phyloP scores from a whole-genome alignment of 2,329 filamentous ascomycete species.

The Aspergillus brunneoviolaceus region DNA sequence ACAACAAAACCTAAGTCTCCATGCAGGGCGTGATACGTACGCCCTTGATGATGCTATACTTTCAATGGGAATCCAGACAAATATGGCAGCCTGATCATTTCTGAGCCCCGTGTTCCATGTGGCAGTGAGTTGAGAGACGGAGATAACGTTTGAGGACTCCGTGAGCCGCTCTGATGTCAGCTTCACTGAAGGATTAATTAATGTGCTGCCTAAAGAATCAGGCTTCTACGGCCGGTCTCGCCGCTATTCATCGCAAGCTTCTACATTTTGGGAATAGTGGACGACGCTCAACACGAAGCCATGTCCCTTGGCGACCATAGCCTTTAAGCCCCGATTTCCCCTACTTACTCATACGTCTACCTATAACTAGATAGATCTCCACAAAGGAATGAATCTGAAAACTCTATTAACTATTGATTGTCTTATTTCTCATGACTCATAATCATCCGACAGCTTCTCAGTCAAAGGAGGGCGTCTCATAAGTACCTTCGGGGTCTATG shows the following conservation, averaged over 20 bases:
- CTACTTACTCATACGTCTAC: too few species aligned
- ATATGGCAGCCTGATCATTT: not conserved
- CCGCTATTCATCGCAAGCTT: not conserved
- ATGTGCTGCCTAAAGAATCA: not conserved
- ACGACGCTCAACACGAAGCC: not conserved
- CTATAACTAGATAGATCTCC: too few species aligned
- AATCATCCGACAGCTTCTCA: not conserved
- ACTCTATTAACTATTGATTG: not conserved
- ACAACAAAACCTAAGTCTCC: too few species aligned
- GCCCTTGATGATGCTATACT: not conserved
- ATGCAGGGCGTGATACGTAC: too few species aligned
- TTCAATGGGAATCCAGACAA: not conserved
- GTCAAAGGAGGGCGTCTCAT: conserved; percentile 38
- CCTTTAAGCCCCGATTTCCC: not conserved
- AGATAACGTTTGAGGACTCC: too few species aligned
- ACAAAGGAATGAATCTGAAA: not conserved
- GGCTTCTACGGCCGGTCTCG: not conserved
- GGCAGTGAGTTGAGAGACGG: not conserved
- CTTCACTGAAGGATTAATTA: not conserved
- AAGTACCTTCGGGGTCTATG: conserved; percentile 54
- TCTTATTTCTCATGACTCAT: not conserved
- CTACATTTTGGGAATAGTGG: not conserved
- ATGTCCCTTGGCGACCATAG: not conserved
- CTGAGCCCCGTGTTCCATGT: not conserved
- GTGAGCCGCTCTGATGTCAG: not conserved